These are phyloP conservation scores for Coemansia guatemalensis DNA, from an alignment of 192 early-diverging fungal genomes.

Conservation along the genomic window DNA sequence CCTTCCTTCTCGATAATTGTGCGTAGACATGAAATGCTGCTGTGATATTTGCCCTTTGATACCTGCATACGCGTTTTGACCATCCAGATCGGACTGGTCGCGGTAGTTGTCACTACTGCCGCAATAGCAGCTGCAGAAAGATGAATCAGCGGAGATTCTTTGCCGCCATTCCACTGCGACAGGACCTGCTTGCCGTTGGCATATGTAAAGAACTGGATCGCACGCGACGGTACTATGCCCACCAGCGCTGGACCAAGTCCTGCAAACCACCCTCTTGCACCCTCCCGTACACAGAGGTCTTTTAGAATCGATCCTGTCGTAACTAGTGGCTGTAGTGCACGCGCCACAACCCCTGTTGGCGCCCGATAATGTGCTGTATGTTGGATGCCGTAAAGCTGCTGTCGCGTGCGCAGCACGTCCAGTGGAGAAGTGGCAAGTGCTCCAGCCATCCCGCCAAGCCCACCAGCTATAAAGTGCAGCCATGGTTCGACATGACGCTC, in stretches of 20 bases:
- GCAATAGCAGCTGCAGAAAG: conserved; percentile 75
- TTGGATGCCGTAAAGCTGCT: conserved; percentile 65
- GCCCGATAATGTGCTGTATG: not conserved
- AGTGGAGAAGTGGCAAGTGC: conserved; percentile 88
- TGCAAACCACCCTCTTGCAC: conserved; percentile 83
- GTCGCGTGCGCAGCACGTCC: conserved; percentile 91
- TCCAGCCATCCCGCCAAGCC: conserved; percentile 75
- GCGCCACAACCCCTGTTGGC: not conserved
- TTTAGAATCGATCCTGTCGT: conserved; percentile 38
- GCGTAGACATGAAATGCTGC: conserved; percentile 74
- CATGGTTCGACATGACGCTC: conserved; percentile 45
- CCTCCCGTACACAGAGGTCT: conserved; percentile 72
- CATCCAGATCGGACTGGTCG: conserved; percentile 97
- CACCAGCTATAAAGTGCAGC: conserved; percentile 52
- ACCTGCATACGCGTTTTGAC: conserved; percentile 96
- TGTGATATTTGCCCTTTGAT: conserved; percentile 67
- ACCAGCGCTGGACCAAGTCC: conserved; percentile 92
- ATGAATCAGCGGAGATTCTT: conserved; percentile 79
- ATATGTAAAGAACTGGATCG: conserved; percentile 94
- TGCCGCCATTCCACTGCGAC: conserved; percentile 70
- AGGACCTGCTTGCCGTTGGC: conserved; percentile 83
- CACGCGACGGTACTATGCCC: conserved; percentile 92
- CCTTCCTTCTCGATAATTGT: conserved; percentile 80
- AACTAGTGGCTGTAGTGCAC: conserved; percentile 27
- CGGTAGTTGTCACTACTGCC: conserved; percentile 70